Base-by-base conservation (phyloP, 1,284 basidiomycete genomes). In the Ganoderma sinense region DNA sequence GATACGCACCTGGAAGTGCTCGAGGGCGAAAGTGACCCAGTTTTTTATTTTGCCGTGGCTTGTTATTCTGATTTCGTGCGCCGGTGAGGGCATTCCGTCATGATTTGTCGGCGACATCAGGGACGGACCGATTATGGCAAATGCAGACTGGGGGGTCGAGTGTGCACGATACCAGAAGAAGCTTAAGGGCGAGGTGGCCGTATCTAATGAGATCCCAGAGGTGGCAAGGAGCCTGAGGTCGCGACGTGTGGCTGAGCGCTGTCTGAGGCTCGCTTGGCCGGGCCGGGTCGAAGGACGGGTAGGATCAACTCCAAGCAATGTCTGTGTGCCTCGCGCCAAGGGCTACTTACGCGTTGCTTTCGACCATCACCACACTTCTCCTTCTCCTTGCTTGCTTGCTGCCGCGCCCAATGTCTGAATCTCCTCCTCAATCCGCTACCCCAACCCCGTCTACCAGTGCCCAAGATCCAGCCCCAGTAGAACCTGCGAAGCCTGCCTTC, bases 21-120 rank as follows among this genome's bases (percentile, higher is more conserved):
- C 82, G 0, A 94, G 82, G 16, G 91, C 88, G 73, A 86, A 88
- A 16, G 86, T 78, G 40, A 94, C 87, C 84, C 88, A 94, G 3
- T 79, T 69, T n/a, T 83, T 82, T 23, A 94, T 85, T 75, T 92
- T 93, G 8, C 91, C 91, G 63, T 87, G 84, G 64, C 82, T 83
- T 1, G 92, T 90, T 65, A 94, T 89, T 7, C 91, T 86, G 43
- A 94, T 85, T 20, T 81, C 77, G 65, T 84, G 80, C 26, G 65
- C 23, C 16, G 56, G 43, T 23, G 70, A 69, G 14, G 64, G 64
- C 18, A 66, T 68, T 16, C 66, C 69, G 55, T 68, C 69, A 23
- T 58, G 48, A 8, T 58, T 61, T 26, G 62, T 40, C 8, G 51
- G 16, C 8, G 48, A 26, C 48, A 65, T 53, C 4, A 29, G 10